A percentile compares a stretch with the other conserved stretches of the same genome.
Evolutionary conservation across 202 grass and related monocot genomes (phyloP).

Genomic region (Digitaria exilis): DNA sequence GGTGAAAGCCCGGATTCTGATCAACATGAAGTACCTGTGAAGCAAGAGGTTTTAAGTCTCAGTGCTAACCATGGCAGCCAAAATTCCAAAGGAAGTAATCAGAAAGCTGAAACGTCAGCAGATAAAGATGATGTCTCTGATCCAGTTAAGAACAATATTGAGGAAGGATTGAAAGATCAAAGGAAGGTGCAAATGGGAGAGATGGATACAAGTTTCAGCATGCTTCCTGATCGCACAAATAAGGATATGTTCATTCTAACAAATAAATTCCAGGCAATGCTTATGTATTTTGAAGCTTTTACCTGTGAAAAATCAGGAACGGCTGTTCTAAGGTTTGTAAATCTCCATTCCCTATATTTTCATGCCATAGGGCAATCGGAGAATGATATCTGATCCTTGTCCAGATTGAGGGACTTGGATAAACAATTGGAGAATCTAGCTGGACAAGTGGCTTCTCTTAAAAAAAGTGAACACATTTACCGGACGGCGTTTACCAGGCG

Average conservation of each 20-base stretch:
- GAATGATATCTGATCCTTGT: not conserved
- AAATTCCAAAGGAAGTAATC: constrained; percentile 5
- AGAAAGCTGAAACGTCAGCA: constrained; percentile 23
- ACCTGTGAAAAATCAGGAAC: constrained; percentile 33
- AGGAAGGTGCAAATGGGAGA: not conserved
- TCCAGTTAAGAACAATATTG: not conserved
- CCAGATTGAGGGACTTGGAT: constrained; percentile 57
- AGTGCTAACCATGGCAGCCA: not conserved
- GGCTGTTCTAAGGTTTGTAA: constrained; percentile 50
- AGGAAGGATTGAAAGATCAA: not conserved
- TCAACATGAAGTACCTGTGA: not conserved
- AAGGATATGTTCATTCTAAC: not conserved
- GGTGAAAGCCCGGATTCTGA: constrained; percentile 11
- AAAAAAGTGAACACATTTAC: constrained; percentile 54
- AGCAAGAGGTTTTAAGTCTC: constrained; percentile 6
- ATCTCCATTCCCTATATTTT: not conserved
- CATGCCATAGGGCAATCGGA: not conserved
- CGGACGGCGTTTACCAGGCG: constrained; percentile 53
- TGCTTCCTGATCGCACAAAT: not conserved
- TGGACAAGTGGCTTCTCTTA: constrained; percentile 45
- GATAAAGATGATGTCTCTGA: not conserved
- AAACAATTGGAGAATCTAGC: constrained; percentile 24
- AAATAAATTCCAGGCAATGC: constrained; percentile 18
- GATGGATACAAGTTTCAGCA: not conserved
- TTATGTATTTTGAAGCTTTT: constrained; percentile 35